Percentiles rank a stretch among this genome's conserved stretches.
These are phyloP conservation scores for Colletotrichum shisoi DNA, from an alignment of 2,329 filamentous ascomycete genomes.

Conservation along the genomic window DNA sequence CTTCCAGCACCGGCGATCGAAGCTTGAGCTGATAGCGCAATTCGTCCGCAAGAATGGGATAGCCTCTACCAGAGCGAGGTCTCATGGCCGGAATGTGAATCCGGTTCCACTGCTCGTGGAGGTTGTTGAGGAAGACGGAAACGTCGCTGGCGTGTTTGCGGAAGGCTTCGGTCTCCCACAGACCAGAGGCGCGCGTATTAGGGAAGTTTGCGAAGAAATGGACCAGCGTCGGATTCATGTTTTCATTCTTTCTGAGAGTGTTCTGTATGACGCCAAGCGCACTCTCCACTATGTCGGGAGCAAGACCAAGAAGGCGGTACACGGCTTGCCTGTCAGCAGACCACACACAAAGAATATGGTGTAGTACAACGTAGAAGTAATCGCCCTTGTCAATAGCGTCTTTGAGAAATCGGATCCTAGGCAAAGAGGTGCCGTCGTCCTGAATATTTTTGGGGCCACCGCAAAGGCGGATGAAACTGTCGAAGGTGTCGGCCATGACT, in stretches of 20 bases:
- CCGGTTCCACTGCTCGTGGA: conserved; percentile 53
- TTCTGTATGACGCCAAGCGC: conserved; percentile 49
- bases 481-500: conserved; percentile 17
- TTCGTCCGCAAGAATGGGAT: conserved; percentile 66
- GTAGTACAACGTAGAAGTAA: conserved; percentile 69
- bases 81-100: conserved; percentile 49
- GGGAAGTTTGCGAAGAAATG: conserved; percentile 53
- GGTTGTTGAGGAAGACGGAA: conserved; percentile 53
- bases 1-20: conserved; percentile 60
- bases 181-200: conserved; percentile 17
- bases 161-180: conserved; percentile 40
- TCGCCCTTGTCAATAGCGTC: conserved; percentile 66
- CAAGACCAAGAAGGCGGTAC: conserved; percentile 40
- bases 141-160: conserved; percentile 47
- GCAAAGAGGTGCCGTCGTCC: conserved; percentile 37
- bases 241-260: conserved; percentile 51
- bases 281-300: conserved; percentile 42
- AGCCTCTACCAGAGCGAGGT: conserved; percentile 46
- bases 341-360: conserved; percentile 71
- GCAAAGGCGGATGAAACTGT: background rate
- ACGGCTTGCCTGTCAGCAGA: conserved; percentile 51
- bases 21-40: conserved; percentile 58
- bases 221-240: conserved; percentile 44
- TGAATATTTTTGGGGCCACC: conserved; percentile 7
- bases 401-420: conserved; percentile 62